Base-by-base conservation (phyloP, 2,329 filamentous ascomycete species). In the Ilyonectria robusta region DNA sequence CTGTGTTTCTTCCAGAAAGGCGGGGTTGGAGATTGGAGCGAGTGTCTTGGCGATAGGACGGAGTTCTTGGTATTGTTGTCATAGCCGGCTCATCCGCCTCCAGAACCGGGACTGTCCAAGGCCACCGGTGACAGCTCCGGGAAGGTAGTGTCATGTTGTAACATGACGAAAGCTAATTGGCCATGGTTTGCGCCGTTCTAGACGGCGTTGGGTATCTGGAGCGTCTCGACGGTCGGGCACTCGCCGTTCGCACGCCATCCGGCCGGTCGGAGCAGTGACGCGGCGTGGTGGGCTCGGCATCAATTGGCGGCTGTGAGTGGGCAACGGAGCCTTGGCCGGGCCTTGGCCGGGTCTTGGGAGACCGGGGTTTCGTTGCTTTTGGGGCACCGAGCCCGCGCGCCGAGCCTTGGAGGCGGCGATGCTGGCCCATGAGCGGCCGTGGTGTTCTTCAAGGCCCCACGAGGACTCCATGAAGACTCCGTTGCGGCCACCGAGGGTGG, bases 281-380 rank as follows among this genome's bases (percentile, higher is more conserved):
- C 72, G 72, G 72, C 72, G 71, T 75, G 70, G 71, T 72, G 72
- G 70, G 63, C 63, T 72, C 66, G 73, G 71, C 57, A 65, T 62
- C 70, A 72, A 67, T 72, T 69, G 61, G 47, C 65, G 42, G 65
- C 68, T 63, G 62, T 68, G 64, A 70, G 60, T 67, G 68, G 70
- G 42, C 62, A n/a, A 37, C 31, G 8, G 54, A 29, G 63, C 29
- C 66, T 64, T 69, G 66, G 61, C 57, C 53, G 59, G 53, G 63
- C 56, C 71, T 73, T 74, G 71, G 71, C 68, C 68, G 50, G 50
- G 66, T 69, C 65, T 67, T 74, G 67, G 71, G 67, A 50, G 67
- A 67, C 70, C 55, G 50, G 63, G 68, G 61, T 54, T 56, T 66
- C 62, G 54, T 65, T 68, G 58, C 66, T 66, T 66, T 65, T 71